Base-by-base conservation (phyloP, 768 basidiomycete genomes). In the Russula earlei region DNA sequence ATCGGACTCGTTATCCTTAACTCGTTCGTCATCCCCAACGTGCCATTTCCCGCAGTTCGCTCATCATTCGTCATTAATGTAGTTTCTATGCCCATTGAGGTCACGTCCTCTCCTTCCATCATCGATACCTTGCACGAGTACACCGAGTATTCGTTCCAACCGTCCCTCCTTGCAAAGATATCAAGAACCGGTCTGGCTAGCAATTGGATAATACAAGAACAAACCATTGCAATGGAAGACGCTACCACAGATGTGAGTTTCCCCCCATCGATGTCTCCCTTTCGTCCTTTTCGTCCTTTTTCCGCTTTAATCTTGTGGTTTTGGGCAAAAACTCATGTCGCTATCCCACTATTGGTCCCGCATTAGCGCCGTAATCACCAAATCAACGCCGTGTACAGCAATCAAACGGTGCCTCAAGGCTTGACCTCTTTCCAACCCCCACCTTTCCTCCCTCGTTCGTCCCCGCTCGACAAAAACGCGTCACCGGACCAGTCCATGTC, bases 21-120 rank as follows among this genome's bases (percentile, higher is more conserved):
- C 74, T 75, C 71, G 76, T 72, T 53, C 64, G 74, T 66, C 14
- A 9, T 22, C 24, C 33, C 27, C 33, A 41, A 27, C 45, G 40
- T 34, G 57, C 27, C 59, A 47, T 59, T 55, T 60, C 64, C 56
- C 58, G 54, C 58, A n/a, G 63, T 67, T 67, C 59, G 68, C 65
- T 43, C 54, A 48, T 55, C 12, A 36, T 48, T 38, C 47, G 22
- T 52, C 50, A 49, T 49, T 62, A 51, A 47, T 40, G 19, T 37
- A 49, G 78, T 80, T 79, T 78, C 78, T 60, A 85, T 85, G 83
- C 80, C 79, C 78, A 77, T 79, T 73, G 76, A 78, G 76, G 80
- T 83, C 72, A 77, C 80, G 76, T 71, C 78, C 65, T 67, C 74
- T 54, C 63, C 63, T 73, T 73, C 78, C 61, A 73, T 72, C 55